Percentiles rank a stretch among this genome's conserved stretches.
Conservation (phyloP, 257 asterid genomes). For the Voacanga thouarsii region DNA sequence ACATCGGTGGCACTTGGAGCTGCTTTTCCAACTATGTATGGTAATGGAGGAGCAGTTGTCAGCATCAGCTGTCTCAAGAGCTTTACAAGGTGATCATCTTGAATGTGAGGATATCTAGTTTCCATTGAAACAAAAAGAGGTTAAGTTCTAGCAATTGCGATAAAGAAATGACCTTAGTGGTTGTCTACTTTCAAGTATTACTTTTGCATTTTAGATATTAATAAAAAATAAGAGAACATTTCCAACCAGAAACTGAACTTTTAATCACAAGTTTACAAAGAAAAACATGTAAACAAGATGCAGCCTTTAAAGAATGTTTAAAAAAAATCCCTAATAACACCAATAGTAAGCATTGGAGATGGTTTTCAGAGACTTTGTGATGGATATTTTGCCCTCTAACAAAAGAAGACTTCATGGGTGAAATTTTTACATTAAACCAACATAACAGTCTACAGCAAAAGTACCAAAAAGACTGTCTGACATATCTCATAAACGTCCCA, state of each 20-base stretch:
- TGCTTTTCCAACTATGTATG: constrained; percentile 41
- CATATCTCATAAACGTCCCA: background rate
- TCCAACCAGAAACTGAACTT: background rate
- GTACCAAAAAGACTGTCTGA: background rate
- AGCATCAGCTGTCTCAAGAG: constrained; percentile 80
- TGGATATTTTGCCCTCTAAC: background rate
- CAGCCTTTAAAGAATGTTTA: background rate
- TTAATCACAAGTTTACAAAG: background rate
- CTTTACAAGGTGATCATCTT: constrained; percentile 70
- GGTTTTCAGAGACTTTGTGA: background rate
- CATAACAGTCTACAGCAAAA: background rate
- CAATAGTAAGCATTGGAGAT: background rate
- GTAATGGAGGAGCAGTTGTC: constrained; percentile 60
- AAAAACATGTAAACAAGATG: background rate
- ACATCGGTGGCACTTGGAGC: constrained; percentile 85
- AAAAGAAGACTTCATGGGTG: background rate
- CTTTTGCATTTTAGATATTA: background rate
- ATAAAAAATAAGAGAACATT: background rate
- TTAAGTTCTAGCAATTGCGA: constrained; percentile 13
- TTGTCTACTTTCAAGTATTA: background rate
- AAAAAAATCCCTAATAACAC: background rate
- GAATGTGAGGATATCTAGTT: constrained; percentile 80
- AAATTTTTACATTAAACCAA: background rate
- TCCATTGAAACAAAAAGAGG: constrained; percentile 3
- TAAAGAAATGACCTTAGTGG: constrained; percentile 4